A percentile compares a stretch with the other conserved stretches of the same genome.
phyloP scores from a whole-genome alignment of 2,329 filamentous ascomycete genomes.

The Chalara sp. region DNA sequence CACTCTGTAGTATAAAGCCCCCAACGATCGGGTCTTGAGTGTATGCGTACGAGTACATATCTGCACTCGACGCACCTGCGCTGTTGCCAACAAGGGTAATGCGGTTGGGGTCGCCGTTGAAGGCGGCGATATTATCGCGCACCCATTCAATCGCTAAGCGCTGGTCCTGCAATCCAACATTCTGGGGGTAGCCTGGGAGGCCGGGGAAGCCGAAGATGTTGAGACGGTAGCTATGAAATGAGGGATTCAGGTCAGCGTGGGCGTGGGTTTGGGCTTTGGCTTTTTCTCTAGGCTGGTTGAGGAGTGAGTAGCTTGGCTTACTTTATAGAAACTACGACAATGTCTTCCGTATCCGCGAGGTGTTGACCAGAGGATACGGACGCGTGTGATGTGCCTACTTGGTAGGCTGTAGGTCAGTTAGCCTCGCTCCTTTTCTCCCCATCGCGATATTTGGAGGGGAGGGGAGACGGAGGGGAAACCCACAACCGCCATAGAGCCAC shows the following conservation, averaged over 20 bases:
- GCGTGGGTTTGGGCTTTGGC: no score
- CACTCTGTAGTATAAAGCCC: conserved; percentile 15
- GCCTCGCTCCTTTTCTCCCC: no score
- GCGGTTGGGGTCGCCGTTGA: conserved; percentile 46
- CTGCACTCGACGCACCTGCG: conserved; percentile 19
- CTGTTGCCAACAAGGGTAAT: conserved; percentile 26
- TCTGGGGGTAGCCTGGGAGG: conserved; percentile 11
- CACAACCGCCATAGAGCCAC: conserved; percentile 36
- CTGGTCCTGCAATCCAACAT: conserved; percentile 51
- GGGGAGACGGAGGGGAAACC: conserved; percentile 28
- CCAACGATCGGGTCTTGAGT: conserved; percentile 19
- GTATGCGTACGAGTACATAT: conserved; percentile 21
- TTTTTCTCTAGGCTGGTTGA: no score
- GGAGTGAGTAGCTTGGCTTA: conserved; percentile 23
- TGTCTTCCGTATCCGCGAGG: conserved; percentile 36
- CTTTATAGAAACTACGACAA: conserved; percentile 41
- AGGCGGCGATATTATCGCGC: conserved; percentile 45
- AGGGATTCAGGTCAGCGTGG: background rate
- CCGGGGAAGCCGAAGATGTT: conserved; percentile 26
- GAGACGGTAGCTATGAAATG: conserved; percentile 20
- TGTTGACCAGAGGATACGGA: conserved; percentile 36
- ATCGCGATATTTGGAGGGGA: no score
- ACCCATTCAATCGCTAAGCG: conserved; percentile 50
- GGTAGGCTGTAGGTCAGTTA: no score
- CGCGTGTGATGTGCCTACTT: conserved; percentile 31